Base-by-base conservation (phyloP, 2,329 filamentous ascomycete genomes). In the Penicillium sp. region DNA sequence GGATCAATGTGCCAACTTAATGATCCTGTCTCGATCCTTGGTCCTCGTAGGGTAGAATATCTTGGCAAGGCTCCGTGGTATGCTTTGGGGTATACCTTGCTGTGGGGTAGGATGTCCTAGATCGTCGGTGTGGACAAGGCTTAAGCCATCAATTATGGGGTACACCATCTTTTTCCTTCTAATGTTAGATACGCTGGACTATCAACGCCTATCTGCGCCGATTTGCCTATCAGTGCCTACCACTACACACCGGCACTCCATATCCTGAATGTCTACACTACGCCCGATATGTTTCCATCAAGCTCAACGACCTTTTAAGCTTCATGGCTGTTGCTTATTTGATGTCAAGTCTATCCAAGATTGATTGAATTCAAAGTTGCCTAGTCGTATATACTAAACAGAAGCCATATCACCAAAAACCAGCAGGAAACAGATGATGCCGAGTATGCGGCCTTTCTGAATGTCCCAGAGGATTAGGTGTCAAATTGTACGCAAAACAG, bases 401-500 rank as follows among this genome's bases (percentile, higher is more conserved):
- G 13, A 39, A 39, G 34, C 47, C 4, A 50, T 38, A 32, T 26
- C 24, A 37, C 43, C 43, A 1, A 37, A 33, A 37, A n/a, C 21
- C 40, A n/a, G 13, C 8, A 38, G 17, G 13, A 31, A 35, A 31
- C 17, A 41, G 19, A 40, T 26, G 24, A 24, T 21, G 33, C 31
- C 35, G 24, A 39, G 12, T 32, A 33, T 39, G 13, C 12, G n/a
- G 21, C 12, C 34, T n/a, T n/a, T 15, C 19, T 26, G 15, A 26
- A 29, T 37, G 12, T 31, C 13, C 3, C 24, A 10, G 5, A 21
- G 17, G 26, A 19, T 31, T 6, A 12, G 21, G 26, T 21, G 37
- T 26, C 37, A 47, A 37, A 47, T 33, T 44, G 41, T 38, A 51
- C 51, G 31, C 22, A 53, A 41, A 39, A 39, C 12, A 54, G 46